A percentile compares a stretch with the other conserved stretches of the same genome.
phyloP scores from a whole-genome alignment of 805 yeast species.

The Huiozyma sinensis region DNA sequence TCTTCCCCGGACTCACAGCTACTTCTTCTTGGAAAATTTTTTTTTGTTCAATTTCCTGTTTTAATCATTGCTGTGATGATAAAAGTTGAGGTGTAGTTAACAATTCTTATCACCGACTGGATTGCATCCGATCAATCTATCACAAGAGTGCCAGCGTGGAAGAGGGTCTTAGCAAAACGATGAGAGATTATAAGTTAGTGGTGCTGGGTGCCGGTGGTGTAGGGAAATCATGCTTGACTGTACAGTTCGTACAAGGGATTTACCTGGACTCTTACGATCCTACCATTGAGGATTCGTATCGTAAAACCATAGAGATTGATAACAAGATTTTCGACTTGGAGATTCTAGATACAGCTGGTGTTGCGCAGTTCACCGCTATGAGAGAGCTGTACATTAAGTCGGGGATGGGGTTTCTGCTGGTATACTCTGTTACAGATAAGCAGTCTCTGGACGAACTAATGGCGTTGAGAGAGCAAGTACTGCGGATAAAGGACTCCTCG shows the following conservation, averaged over 20 bases:
- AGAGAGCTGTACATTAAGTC: conserved; percentile 78
- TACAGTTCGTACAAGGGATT: conserved; percentile 83
- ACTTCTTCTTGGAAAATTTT: too few relatives aligned
- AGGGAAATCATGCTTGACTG: conserved; percentile 89
- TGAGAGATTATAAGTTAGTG: conserved; percentile 75
- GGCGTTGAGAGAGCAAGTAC: conserved; percentile 73
- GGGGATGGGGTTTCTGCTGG: conserved; percentile 83
- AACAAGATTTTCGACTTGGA: conserved; percentile 81
- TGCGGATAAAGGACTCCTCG: conserved; percentile 67
- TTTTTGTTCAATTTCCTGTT: too few relatives aligned
- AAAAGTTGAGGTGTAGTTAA: too few relatives aligned
- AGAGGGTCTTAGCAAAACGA: conserved; percentile 1
- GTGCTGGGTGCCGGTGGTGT: conserved; percentile 97
- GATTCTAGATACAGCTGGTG: conserved; percentile 86
- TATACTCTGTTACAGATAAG: conserved; percentile 72
- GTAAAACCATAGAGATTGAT: conserved; percentile 81
- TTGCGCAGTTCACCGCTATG: conserved; percentile 94
- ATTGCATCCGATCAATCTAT: too few relatives aligned
- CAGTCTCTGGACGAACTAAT: conserved; percentile 67
- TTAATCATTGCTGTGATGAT: too few relatives aligned
- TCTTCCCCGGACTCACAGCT: too few relatives aligned
- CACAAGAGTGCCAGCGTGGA: too few relatives aligned
- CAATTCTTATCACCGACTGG: too few relatives aligned
- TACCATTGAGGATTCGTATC: conserved; percentile 90
- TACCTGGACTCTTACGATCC: conserved; percentile 92